Evolutionary conservation across 208 protist genomes (phyloP).

Genomic region (Leishmania martiniquensis): DNA sequence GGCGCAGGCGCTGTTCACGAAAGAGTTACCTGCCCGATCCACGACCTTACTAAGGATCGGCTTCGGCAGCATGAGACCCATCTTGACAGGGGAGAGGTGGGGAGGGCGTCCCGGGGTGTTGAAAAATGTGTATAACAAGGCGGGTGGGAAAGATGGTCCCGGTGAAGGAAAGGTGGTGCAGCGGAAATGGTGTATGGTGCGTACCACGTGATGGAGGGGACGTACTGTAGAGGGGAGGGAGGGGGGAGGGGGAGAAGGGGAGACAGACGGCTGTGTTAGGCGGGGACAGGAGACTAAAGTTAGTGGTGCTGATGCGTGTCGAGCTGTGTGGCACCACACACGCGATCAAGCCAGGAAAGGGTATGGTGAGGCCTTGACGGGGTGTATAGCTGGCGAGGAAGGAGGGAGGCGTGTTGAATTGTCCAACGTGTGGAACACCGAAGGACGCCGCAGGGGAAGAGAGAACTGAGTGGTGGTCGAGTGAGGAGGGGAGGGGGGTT

Average conservation of each 20-base stretch:
- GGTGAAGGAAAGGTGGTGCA: not conserved
- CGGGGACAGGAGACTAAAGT: not conserved
- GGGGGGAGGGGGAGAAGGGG: no score
- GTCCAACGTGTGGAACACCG: not conserved
- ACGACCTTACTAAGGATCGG: constrained; percentile 86
- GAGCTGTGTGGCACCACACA: not conserved
- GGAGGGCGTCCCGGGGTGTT: not conserved
- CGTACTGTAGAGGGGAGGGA: not conserved
- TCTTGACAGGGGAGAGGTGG: constrained; percentile 22
- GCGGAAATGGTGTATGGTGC: not conserved
- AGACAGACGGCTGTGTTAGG: not conserved
- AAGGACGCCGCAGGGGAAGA: constrained; percentile 22
- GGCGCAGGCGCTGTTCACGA: constrained; percentile 49
- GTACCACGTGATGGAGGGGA: not conserved
- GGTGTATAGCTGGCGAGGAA: not conserved
- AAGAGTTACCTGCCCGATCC: constrained; percentile 73
- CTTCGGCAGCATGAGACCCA: constrained; percentile 86
- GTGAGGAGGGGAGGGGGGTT: not conserved
- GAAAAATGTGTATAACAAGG: not conserved
- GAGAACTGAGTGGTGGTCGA: not conserved
- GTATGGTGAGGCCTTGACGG: not conserved
- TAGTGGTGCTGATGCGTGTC: not conserved
- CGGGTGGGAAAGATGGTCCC: not conserved
- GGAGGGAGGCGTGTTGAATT: not conserved
- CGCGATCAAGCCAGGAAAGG: not conserved